These are phyloP conservation scores for Trametes cingulata DNA, from an alignment of 768 basidiomycete genomes.

Conservation along the genomic window DNA sequence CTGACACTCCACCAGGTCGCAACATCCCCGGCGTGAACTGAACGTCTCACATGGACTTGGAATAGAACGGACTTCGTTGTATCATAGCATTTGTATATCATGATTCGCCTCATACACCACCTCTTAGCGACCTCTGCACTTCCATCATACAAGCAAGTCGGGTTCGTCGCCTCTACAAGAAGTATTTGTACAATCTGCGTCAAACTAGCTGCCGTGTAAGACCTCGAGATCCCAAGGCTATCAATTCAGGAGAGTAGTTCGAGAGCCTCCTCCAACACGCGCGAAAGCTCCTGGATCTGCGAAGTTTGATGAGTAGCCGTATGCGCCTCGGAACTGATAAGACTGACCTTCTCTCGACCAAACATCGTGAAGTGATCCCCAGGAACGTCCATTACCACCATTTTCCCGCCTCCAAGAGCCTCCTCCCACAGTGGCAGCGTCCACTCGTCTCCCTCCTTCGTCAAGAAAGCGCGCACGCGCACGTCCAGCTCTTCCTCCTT, in stretches of 20 bases:
- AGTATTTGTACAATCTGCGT: no score
- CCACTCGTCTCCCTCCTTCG: slow-evolving; percentile 41
- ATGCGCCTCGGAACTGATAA: background rate
- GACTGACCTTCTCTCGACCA: slow-evolving; percentile 48
- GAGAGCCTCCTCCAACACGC: background rate
- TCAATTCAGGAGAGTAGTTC: no score
- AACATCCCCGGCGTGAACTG: slow-evolving; percentile 29
- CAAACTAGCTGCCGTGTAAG: background rate
- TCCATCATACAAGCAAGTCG: no score
- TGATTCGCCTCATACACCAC: background rate
- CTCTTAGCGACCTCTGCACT: no score
- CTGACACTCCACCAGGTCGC: slow-evolving; percentile 18
- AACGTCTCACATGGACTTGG: background rate
- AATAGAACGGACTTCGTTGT: background rate
- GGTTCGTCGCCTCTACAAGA: no score
- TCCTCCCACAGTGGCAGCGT: slow-evolving; percentile 50
- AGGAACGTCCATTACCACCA: slow-evolving; percentile 56
- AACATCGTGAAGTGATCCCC: slow-evolving; percentile 70
- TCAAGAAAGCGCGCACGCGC: slow-evolving; percentile 52
- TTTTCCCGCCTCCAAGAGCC: slow-evolving; percentile 33
- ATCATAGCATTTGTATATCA: background rate
- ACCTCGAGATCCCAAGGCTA: background rate
- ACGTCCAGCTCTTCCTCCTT: slow-evolving; percentile 18
- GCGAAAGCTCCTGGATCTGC: background rate
- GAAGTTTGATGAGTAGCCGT: background rate